Base-by-base conservation (phyloP, 2,329 filamentous ascomycete species). In the Pleurostoma richardsiae region DNA sequence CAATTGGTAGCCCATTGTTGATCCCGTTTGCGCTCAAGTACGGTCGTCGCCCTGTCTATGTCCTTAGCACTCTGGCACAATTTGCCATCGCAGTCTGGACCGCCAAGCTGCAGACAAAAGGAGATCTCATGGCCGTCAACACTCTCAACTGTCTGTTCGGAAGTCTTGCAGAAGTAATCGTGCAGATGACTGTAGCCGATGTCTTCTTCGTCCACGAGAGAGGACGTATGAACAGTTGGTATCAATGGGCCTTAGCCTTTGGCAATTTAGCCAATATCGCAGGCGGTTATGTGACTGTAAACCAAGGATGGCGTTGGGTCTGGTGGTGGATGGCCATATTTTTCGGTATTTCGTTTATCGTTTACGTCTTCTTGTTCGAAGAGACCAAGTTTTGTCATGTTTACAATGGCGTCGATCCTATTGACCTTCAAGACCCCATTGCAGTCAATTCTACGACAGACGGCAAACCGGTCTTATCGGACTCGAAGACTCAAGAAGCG, bases 171-270 rank as follows among this genome's bases (percentile, higher is more conserved):
- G 72, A 76, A 53, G 60, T 62, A 0, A 58, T 75, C 28, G 66
- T 74, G 0, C 70, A 74, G 46, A 69, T 74, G 58, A 74, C 71
- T 0, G 65, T 75, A 8, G 65, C 66, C 8, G 72, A 76, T 51
- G 45, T 77, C 40, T 76, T 70, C 56, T 76, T 76, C 48, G 63
- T 75, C 4, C 72, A 76, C 43, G 60, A 76, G 45, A 63, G 69
- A 26, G 73, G 68, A 0, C 57, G 62, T 2, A 70, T 72, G 67
- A 80, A 78, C 48, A 61, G 59, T 0, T 61, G 73, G 7, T 79
- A 73, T 49, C 57, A 71, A 46, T 69, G 62, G 49, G 62, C 67
- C 36, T 56, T 63, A 19, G 65, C 59, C 53, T 45, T 62, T 41
- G 58, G 61, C 11, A 42, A 28, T 11, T 8, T 51, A 11, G 47